Percentiles rank a stretch among this genome's conserved stretches.
Evolutionary conservation across 2,329 filamentous ascomycete genomes (phyloP).

Genomic region (Claviceps pusilla): DNA sequence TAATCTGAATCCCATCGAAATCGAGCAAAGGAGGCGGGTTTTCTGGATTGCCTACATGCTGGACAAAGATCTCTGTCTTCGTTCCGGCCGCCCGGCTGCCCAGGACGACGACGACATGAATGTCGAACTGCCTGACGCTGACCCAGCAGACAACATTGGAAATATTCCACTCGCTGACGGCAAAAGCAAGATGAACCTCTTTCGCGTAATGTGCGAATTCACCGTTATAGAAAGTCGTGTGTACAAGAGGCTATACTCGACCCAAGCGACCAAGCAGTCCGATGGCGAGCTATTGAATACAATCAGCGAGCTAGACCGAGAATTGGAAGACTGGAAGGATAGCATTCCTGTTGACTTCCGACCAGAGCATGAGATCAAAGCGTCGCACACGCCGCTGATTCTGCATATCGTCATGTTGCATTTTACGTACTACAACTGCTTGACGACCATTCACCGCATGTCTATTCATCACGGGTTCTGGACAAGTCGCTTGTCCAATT

Average conservation of each 20-base stretch:
- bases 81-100: conserved; percentile 43
- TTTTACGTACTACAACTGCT: conserved; percentile 93
- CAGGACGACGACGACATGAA: conserved; percentile 70
- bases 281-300: conserved; percentile 88
- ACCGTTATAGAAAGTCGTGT: conserved; percentile 85
- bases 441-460: conserved; percentile 97
- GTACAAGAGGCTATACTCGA: conserved; percentile 84
- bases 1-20: conserved; percentile 83
- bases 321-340: conserved; percentile 92
- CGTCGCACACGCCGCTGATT: conserved; percentile 81
- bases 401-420: conserved; percentile 88
- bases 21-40: conserved; percentile 64
- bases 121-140: conserved; percentile 80
- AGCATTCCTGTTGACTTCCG: conserved; percentile 87
- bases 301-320: conserved; percentile 82
- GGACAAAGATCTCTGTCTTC: conserved; percentile 47
- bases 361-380: conserved; percentile 93
- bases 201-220: conserved; percentile 84
- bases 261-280: conserved; percentile 78
- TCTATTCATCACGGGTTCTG: conserved; percentile 95
- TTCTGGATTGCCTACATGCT: conserved; percentile 54
- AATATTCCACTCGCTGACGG: conserved; percentile 84
- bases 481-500: conserved; percentile 89
- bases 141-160: conserved; percentile 82
- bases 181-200: conserved; percentile 86